Evolutionary conservation across 257 asterid species (phyloP), one percentile per base, ranked within the genome.

Genomic region (Nicotiana otophora): DNA sequence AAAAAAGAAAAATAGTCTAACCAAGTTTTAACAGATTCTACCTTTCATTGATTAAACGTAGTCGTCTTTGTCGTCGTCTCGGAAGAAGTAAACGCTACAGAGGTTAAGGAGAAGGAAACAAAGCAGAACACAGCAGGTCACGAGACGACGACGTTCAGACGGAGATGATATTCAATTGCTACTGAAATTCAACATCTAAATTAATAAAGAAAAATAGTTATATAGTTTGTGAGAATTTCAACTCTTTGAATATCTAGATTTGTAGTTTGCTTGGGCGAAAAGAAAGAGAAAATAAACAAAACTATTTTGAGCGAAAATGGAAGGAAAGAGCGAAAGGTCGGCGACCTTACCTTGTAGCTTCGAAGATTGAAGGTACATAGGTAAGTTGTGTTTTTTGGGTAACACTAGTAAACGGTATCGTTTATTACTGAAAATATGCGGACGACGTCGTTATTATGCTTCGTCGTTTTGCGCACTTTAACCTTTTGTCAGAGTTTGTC

Each of bases 11-110:
- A n/a, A 34, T 15, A 36, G 19, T 39, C 46, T 19, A 4, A 30
- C 34, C 48, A 34, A 30, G 63, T 33, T 65, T 67, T 69, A 81
- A 84, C 85, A 68, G 46, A 14, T 23, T 36, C 51, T 23, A 17
- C 76, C 57, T 85, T 55, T 82, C 81, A 63, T 76, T 51, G 48
- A 77, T 77, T 58, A 46, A 77, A 57, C 85, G 85, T 46, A 83
- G 82, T 62, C 87, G 81, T 69, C 83, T 60, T 62, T 17, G 78
- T 72, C 36, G 70, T 46, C 60, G 61, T 72, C 26, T 7, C 23
- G 16, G 11, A 70, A 70, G 62, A 82, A 54, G 1, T 30, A 31
- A 54, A 54, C 15, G 86, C 39, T 20, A 54, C 54, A 36, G 42
- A 16, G 15, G 19, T 75, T 58, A 67, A 34, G 61, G 8, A 10